A percentile compares a stretch with the other conserved stretches of the same genome.
phyloP scores from a whole-genome alignment of 306 rosid genomes.

The Cicer pinnatifidum region DNA sequence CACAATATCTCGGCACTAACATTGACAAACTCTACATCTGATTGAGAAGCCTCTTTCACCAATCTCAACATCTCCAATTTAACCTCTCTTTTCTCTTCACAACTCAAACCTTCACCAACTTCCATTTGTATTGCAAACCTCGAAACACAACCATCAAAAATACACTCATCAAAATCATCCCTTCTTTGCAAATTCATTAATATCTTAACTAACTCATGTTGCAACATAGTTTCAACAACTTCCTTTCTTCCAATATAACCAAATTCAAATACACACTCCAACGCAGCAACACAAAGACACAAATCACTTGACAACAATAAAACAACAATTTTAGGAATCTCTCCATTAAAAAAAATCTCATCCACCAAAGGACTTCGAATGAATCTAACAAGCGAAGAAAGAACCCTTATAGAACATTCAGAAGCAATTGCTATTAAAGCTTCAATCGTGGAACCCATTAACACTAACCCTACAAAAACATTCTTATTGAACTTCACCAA shows the following conservation, averaged over 20 bases:
- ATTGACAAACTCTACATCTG: slow-evolving; percentile 61
- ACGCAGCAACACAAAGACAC: slow-evolving; percentile 45
- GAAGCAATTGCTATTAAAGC: slow-evolving; percentile 53
- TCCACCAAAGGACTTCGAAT: slow-evolving; percentile 63
- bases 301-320: slow-evolving; percentile 44
- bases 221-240: slow-evolving; percentile 61
- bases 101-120: slow-evolving; percentile 64
- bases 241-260: slow-evolving; percentile 60
- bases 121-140: slow-evolving; percentile 61
- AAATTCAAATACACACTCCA: slow-evolving; percentile 62
- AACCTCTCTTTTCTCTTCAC: slow-evolving; percentile 57
- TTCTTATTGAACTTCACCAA: slow-evolving; percentile 65
- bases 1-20: slow-evolving; percentile 62
- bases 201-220: slow-evolving; percentile 50
- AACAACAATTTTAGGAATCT: slow-evolving; percentile 48
- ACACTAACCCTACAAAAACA: slow-evolving; percentile 72
- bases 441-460: slow-evolving; percentile 66
- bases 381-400: slow-evolving; percentile 50
- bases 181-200: slow-evolving; percentile 64
- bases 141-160: slow-evolving; percentile 58
- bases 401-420: slow-evolving; percentile 48
- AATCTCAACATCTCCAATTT: slow-evolving; percentile 55
- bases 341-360: slow-evolving; percentile 51
- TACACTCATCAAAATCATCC: slow-evolving; percentile 9
- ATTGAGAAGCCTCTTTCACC: slow-evolving; percentile 59